A percentile compares a stretch with the other conserved stretches of the same genome.
Evolutionary conservation across 768 basidiomycete genomes (phyloP).

Genomic region (Erythrobasidium yunnanense): DNA sequence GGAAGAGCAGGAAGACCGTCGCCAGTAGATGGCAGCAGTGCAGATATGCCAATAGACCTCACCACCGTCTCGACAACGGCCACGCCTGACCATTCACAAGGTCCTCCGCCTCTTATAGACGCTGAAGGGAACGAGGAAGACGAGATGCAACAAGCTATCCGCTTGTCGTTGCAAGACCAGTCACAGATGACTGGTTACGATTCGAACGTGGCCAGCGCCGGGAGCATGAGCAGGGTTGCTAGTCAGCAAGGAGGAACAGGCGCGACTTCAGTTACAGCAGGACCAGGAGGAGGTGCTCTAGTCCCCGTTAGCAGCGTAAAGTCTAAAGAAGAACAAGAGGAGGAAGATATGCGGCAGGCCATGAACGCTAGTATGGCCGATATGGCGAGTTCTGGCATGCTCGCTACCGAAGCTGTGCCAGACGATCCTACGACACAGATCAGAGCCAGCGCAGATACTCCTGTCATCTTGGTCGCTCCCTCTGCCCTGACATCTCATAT

Average conservation of each 20-base stretch:
- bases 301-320: no score
- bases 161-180: not conserved
- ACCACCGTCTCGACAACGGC: no score
- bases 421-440: not conserved
- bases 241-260: not conserved
- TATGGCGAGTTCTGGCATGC: not conserved
- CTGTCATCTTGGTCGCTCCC: not conserved
- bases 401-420: not conserved
- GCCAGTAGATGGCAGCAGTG: not conserved
- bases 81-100: no score
- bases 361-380: conserved; percentile 1
- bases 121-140: not conserved
- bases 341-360: conserved; percentile 19
- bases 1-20: not conserved
- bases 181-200: not conserved
- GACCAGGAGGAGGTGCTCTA: no score
- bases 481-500: conserved; percentile 4
- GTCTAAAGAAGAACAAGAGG: conserved; percentile 14
- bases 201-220: not conserved
- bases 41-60: not conserved
- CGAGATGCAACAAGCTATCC: not conserved
- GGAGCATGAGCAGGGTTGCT: not conserved
- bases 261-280: no score
- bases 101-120: not conserved
- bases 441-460: not conserved